Evolutionary conservation across 805 yeast species (phyloP), one percentile per base, ranked within the genome.

Genomic region (Torulaspora franciscae): DNA sequence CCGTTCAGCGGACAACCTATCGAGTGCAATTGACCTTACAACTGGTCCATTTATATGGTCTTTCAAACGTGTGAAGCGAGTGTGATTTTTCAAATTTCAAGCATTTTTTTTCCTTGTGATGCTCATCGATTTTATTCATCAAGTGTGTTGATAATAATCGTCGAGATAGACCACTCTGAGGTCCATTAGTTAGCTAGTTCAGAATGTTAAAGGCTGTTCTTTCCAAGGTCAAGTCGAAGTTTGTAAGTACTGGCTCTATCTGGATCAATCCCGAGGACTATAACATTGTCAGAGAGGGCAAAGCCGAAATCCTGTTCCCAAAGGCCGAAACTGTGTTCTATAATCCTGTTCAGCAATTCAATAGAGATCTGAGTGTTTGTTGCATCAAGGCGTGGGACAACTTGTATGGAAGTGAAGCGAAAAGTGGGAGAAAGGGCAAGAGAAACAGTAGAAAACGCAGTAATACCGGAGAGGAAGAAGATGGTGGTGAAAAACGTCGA

Each of bases 331-430:
- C 75, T 47, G 99, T 93, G 8, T 93, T 93, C 61, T 93, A 93
- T 67, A 93, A 93, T 62, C 97, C 95, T 7, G 85, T 93, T 45
- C 99, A 93, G 67, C 98, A 91, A 67, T 93, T 89, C 68, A 93
- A 93, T 65, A 76, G 99, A 57, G 99, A 93, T 62, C 68, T 93
- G 39, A 84, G 95, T 53, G 84, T 87, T 5, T 70, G 83, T 55
- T 89, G 87, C 7, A 90, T 93, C 49, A 76, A 81, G 46, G 95
- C 98, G 0, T 93, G 95, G 91, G 74, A 82, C 32, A 79, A 83
- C 44, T 56, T 83, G 28, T 81, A 79, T 50, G 66, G 72, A 14
- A 49, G 64, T 47, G 64, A 62, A 42, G 45, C 54, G 19, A 55
- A 46, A 24, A 47, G 40, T 44, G 58, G 51, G 40, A 50, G 59